phyloP scores from a whole-genome alignment of 306 rosid genomes.

The Cicer arietinum region DNA sequence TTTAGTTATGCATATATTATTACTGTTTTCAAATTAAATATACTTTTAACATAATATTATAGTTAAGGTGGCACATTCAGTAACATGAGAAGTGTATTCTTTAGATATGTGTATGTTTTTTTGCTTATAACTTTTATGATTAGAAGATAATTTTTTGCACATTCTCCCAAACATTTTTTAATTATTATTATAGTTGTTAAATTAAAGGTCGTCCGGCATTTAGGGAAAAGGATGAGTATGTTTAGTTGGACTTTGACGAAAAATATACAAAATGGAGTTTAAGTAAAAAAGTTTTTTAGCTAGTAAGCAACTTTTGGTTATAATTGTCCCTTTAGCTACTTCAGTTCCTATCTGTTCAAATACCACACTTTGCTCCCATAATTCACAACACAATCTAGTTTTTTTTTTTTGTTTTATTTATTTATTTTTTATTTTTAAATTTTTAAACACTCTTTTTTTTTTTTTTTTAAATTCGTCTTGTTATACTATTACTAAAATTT shows the following conservation, averaged over 20 bases:
- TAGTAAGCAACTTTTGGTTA: constrained; percentile 44
- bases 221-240: constrained; percentile 67
- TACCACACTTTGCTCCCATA: constrained; percentile 48
- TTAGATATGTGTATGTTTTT: neutral
- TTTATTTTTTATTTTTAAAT: neutral
- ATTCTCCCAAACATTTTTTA: constrained; percentile 54
- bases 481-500: neutral
- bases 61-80: neutral
- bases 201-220: constrained; percentile 78
- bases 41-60: neutral
- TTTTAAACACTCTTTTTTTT: constrained; percentile 24
- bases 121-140: constrained; percentile 29
- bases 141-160: constrained; percentile 64
- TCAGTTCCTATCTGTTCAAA: constrained; percentile 49
- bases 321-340: constrained; percentile 53
- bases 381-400: constrained; percentile 31
- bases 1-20: neutral
- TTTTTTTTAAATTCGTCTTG: constrained; percentile 16
- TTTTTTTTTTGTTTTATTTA: too few species aligned
- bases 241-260: constrained; percentile 77
- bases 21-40: neutral
- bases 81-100: neutral
- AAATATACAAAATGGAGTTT: constrained; percentile 43
- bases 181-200: neutral
- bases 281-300: constrained; percentile 25